Conservation (phyloP, 1,284 basidiomycete genomes). For the Schizopora paradoxa region DNA sequence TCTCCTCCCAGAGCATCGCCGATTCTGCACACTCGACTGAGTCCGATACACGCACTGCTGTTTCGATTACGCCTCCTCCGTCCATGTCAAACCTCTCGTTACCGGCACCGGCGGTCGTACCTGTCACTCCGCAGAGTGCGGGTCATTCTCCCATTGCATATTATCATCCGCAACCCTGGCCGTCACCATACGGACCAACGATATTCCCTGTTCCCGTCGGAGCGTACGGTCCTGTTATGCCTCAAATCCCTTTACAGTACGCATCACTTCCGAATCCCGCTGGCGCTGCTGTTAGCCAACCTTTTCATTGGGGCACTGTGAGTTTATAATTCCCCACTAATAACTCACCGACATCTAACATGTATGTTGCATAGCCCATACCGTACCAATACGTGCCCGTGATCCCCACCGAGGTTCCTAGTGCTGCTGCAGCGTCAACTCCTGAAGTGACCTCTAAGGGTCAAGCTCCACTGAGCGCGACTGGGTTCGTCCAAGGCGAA, state of each 20-base stretch:
- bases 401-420: constrained; percentile 7
- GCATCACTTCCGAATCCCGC: constrained; percentile 2
- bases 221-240: constrained; percentile 10
- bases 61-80: constrained; percentile 25
- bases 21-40: constrained; percentile 3
- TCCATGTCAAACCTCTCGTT: constrained; percentile 20
- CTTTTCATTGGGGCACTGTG: constrained; percentile 10
- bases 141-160: constrained; percentile 36
- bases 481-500: constrained; percentile 68
- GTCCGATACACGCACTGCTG: constrained; percentile 24
- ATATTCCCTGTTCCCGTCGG: constrained; percentile 46
- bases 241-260: constrained; percentile 4
- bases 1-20: constrained; percentile 11
- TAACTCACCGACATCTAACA: not conserved
- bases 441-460: constrained; percentile 25
- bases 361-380: constrained; percentile 32
- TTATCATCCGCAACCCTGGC: constrained; percentile 48
- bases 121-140: constrained; percentile 34
- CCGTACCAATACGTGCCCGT: constrained; percentile 25
- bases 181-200: constrained; percentile 46
- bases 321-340: not conserved
- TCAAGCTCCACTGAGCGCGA: constrained; percentile 58
- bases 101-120: constrained; percentile 25
- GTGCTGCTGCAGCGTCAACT: constrained; percentile 8
- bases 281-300: not conserved